Evolutionary conservation across 305 asterid genomes (phyloP), one percentile per base, ranked within the genome.

Genomic region (Euphrasia arctica): DNA sequence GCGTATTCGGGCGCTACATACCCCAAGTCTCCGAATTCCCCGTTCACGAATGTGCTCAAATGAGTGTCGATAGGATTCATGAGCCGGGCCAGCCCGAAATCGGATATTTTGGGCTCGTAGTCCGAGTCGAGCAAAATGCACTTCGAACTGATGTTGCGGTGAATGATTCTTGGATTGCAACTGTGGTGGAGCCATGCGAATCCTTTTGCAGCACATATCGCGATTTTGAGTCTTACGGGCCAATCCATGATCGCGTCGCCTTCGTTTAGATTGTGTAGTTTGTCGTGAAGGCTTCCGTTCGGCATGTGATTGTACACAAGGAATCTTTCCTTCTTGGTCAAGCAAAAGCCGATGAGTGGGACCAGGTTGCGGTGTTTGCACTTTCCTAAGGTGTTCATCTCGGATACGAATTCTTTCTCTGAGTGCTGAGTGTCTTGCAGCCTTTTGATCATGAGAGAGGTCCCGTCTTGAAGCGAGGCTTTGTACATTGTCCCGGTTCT

Each of bases 61-160:
- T 90, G 97, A 12, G 97, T 83, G 76, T 90, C 95, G 5, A 87
- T 62, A 0, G 95, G 97, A 63, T 90, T 87, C 97, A 90, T 83
- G 47, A 90, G 92, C 66, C 97, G 69, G n/a, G 97, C 97, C 4
- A 90, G 89, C 27, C 97, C 97, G 42, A 90, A 87, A 72, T 90
- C 95, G 2, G 97, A 90, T 42, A 90, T 90, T 64, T 80, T 90
- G 54, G 97, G 91, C 34, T 87, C 95, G 32, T 73, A 85, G 62
- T 85, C 83, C 0, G 45, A 67, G 13, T 90, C 95, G 32, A 90
- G 78, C 60, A 91, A 72, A 64, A 89, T 91, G 86, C 95, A 89
- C 10, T 82, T 85, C 15, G 98, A 89, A 64, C 98, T 91, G 28
- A 89, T 76, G 58, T 91, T 91, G 6, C 95, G 82, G 73, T 91